Evolutionary conservation across 1,284 basidiomycete genomes (phyloP), one percentile per base, ranked within the genome.

Genomic region (Fomes fomentarius): DNA sequence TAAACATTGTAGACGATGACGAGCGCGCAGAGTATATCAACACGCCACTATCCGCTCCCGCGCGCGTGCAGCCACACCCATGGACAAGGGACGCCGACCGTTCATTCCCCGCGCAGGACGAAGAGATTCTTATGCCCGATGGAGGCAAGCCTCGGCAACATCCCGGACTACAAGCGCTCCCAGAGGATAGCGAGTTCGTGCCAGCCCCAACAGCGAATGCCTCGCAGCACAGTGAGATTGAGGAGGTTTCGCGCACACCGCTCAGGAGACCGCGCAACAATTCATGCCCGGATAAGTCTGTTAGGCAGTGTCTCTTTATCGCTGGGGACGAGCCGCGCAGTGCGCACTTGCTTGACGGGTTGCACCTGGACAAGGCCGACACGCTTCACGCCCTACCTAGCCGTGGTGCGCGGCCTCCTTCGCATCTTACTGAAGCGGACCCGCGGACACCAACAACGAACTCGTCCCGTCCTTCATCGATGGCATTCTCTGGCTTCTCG

Each of bases 131-230:
- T 21, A 12, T 46, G 15, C 33, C 56, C 8, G 56, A 60, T 14
- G 47, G 34, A 39, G 52, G 47, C 34, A 56, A 60, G 47, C 35
- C 47, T 31, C 55, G 62, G 54, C 40, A 56, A n/a, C 55, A 56
- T 28, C 47, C 53, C 60, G 31, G 71, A 9, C 66, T 83, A 42
- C 76, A 79, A 52, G 71, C 76, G 11, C 73, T 84, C 8, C 81
- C 81, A 1, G 82, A 85, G 58, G 82, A 76, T 54, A 61, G 69
- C 21, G 80, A 81, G 47, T 65, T 72, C 38, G 59, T 56, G 58
- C 40, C 59, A 42, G 54, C 38, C 46, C 30, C 40, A 15, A 17
- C 51, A 38, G 7, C 30, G 5, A 25, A 28, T 19, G 38, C 46
- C 19, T 26, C 44, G 39, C 69, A 49, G 61, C 50, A 47, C 45